phyloP scores from a whole-genome alignment of 495 filamentous ascomycete genomes.

The Filosporella fistucella region DNA sequence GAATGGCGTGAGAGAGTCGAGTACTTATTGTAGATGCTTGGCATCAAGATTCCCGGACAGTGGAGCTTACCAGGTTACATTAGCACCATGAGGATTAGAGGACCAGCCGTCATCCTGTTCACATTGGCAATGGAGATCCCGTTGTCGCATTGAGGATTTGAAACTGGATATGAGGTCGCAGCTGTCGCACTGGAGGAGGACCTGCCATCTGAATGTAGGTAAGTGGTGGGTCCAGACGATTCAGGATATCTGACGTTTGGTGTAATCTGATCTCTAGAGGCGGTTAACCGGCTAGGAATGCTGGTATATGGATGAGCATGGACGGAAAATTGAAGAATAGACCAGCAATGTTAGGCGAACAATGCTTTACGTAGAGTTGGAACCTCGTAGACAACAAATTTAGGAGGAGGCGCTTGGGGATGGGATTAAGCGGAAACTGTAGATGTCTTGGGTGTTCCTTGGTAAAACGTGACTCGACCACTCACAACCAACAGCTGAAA shows the following conservation, averaged over 20 bases:
- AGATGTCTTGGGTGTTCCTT: constrained; percentile 13
- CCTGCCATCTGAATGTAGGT: constrained; percentile 19
- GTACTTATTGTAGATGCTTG: constrained; percentile 26
- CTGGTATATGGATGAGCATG: constrained; percentile 4
- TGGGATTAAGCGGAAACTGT: constrained; percentile 21
- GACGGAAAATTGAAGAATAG: neutral
- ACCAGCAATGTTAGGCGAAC: neutral
- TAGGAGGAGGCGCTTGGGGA: neutral
- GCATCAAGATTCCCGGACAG: constrained; percentile 11
- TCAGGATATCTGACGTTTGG: constrained; percentile 7
- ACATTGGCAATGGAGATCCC: constrained; percentile 29
- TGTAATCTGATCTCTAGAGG: no score
- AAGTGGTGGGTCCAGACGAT: constrained; percentile 14
- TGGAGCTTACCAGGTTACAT: constrained; percentile 9
- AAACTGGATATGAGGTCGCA: constrained; percentile 30
- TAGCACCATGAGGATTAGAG: neutral
- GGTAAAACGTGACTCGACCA: constrained; percentile 13
- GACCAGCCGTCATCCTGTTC: constrained; percentile 10
- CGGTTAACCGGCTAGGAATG: neutral
- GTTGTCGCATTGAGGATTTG: constrained; percentile 29
- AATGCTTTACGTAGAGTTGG: no score
- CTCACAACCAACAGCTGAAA: constrained; percentile 1
- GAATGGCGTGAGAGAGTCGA: constrained; percentile 1
- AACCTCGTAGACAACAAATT: no score
- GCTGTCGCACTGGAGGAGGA: constrained; percentile 24